Evolutionary conservation across 441 rosid species (phyloP).

Genomic region (Gossypium davidsonii): DNA sequence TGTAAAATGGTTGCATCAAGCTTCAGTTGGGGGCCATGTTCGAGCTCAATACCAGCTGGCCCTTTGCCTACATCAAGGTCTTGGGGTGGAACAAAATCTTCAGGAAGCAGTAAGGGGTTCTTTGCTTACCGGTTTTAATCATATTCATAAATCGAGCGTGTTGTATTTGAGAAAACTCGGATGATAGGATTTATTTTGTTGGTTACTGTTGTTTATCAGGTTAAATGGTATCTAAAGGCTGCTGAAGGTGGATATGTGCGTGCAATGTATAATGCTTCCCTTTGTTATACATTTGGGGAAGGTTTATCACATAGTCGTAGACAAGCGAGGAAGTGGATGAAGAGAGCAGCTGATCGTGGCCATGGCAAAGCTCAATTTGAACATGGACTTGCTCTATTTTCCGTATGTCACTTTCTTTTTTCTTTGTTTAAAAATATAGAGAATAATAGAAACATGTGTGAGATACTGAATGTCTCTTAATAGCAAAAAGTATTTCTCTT

Average conservation of each 20-base stretch:
- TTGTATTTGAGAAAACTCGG: not conserved
- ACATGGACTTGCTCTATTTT: not conserved
- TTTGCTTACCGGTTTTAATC: not conserved
- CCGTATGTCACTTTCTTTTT: not conserved
- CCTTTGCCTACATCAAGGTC: slow-evolving; percentile 69
- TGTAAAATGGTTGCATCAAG: slow-evolving; percentile 50
- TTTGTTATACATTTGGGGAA: slow-evolving; percentile 73
- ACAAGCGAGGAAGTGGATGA: slow-evolving; percentile 81
- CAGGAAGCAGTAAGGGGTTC: slow-evolving; percentile 53
- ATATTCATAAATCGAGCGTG: not conserved
- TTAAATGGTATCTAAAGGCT: slow-evolving; percentile 70
- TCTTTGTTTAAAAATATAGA: not conserved
- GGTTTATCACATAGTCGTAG: slow-evolving; percentile 50
- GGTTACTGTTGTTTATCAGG: slow-evolving; percentile 31
- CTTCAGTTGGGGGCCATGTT: slow-evolving; percentile 53
- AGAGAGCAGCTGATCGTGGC: slow-evolving; percentile 78
- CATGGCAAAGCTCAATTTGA: slow-evolving; percentile 25
- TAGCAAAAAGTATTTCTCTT: not conserved
- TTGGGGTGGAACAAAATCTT: slow-evolving; percentile 43
- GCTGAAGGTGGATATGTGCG: slow-evolving; percentile 76
- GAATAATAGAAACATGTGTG: not conserved
- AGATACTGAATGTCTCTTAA: not conserved
- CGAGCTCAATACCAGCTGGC: slow-evolving; percentile 93
- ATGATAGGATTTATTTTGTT: not conserved
- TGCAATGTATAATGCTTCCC: slow-evolving; percentile 78